Base-by-base conservation (phyloP, 1,139 yeast species). In the Hyphopichia khmerensis region DNA sequence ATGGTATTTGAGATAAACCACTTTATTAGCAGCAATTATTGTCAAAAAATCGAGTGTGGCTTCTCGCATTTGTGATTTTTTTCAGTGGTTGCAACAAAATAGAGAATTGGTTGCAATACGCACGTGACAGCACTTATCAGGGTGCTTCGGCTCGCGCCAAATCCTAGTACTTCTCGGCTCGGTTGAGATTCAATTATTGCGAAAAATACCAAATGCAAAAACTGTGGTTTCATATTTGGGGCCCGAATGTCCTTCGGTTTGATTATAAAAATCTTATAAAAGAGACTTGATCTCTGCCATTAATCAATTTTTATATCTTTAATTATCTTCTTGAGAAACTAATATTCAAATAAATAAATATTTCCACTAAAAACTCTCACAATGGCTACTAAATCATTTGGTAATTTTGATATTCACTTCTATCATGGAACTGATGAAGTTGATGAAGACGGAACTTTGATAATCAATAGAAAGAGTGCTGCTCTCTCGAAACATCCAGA, bases 321-420 rank as follows among this genome's bases (percentile, higher is more conserved):
- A n/a, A n/a, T n/a, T n/a, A n/a, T n/a, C n/a, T n/a, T n/a, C n/a
- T n/a, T n/a, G n/a, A n/a, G n/a, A n/a, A n/a, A n/a, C n/a, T n/a
- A n/a, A n/a, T n/a, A n/a, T n/a, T n/a, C n/a, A n/a, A n/a, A n/a
- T n/a, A n/a, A n/a, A n/a, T n/a, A n/a, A n/a, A n/a, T n/a, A n/a
- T n/a, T n/a, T n/a, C n/a, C n/a, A n/a, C n/a, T n/a, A n/a, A n/a
- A n/a, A n/a, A n/a, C n/a, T n/a, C 8, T 21, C 24, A 21, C 13
- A 26, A 33, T 19, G 24, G 15, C 26, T 8, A 11, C 36, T 13
- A 14, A 10, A 33, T n/a, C 15, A 48, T 66, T 62, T 47, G 72
- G 72, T 33, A 67, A 69, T 51, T 64, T 59, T 51, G 77, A 72
- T 54, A 71, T 67, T 44, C 77, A 72, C 52, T 72, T 63, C 47